Conservation (phyloP, 2,329 filamentous ascomycete species). For the Colletotrichum tanaceti region DNA sequence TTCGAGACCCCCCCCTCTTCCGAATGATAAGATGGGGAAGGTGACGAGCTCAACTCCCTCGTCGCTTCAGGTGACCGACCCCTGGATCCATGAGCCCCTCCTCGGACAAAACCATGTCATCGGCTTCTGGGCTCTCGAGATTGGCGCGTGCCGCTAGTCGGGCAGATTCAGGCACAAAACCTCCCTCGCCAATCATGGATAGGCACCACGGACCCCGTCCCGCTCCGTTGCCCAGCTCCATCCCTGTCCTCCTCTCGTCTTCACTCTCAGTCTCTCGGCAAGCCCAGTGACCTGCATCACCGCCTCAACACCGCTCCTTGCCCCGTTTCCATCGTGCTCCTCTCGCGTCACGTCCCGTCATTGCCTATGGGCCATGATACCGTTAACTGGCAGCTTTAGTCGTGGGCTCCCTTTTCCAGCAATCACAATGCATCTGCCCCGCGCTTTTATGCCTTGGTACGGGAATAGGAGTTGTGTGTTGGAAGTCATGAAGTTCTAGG, state of each 20-base stretch:
- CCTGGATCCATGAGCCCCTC: constrained; percentile 14
- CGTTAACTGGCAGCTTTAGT: constrained; percentile 19
- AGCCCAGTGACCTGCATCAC: constrained; percentile 40
- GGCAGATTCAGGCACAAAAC: constrained; percentile 41
- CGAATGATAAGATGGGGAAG: neutral
- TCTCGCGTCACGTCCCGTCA: constrained; percentile 37
- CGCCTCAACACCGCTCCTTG: constrained; percentile 40
- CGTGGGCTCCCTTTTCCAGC: constrained; percentile 11
- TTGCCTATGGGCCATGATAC: constrained; percentile 17
- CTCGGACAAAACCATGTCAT: constrained; percentile 27
- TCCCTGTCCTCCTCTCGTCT: constrained; percentile 35
- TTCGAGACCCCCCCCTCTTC: neutral
- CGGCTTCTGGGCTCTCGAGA: constrained; percentile 24
- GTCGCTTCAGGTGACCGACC: neutral
- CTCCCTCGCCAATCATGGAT: constrained; percentile 29
- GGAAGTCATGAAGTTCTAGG: constrained; percentile 35
- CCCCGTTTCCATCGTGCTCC: constrained; percentile 19
- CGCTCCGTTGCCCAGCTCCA: constrained; percentile 12
- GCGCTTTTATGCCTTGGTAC: constrained; percentile 9
- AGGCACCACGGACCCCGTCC: constrained; percentile 25
- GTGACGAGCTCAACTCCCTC: constrained; percentile 3
- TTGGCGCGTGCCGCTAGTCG: constrained; percentile 40
- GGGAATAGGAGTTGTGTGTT: constrained; percentile 32
- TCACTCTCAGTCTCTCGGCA: constrained; percentile 32
- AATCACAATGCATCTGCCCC: constrained; percentile 27